phyloP scores from a whole-genome alignment of 1,284 basidiomycete species.

The Moesziomyces sp. region DNA sequence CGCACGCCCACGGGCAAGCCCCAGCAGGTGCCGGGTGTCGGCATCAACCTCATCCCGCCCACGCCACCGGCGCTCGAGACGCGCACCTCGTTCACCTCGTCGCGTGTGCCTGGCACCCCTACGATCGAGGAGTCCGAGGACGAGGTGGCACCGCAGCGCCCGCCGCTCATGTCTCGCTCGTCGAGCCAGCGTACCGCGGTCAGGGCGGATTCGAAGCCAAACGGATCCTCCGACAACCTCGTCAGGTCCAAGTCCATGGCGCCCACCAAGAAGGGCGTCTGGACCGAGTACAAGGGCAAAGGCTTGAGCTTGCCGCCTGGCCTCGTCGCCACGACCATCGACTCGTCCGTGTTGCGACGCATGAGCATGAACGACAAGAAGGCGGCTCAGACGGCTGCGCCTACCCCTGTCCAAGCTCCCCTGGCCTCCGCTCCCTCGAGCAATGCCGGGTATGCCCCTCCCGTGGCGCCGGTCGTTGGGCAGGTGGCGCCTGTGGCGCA shows the following conservation, averaged over 20 bases:
- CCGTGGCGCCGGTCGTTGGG: constrained; percentile 9
- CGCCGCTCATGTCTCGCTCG: constrained; percentile 38
- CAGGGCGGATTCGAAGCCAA: constrained; percentile 9
- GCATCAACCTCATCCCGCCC: constrained; percentile 62
- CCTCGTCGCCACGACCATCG: constrained; percentile 54
- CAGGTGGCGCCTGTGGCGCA: constrained; percentile 17
- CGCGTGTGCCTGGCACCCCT: constrained; percentile 34
- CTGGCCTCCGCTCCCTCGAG: too few species aligned
- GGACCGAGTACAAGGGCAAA: constrained; percentile 53
- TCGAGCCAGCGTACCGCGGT: constrained; percentile 44
- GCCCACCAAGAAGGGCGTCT: constrained; percentile 29
- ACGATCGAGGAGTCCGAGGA: constrained; percentile 37
- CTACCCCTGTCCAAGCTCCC: not conserved
- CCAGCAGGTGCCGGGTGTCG: constrained; percentile 22
- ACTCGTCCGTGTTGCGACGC: constrained; percentile 38
- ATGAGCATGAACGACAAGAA: constrained; percentile 27
- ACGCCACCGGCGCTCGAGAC: constrained; percentile 57
- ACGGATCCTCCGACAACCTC: constrained; percentile 12
- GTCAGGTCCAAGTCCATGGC: constrained; percentile 38
- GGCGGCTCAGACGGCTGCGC: constrained; percentile 12
- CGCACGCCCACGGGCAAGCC: constrained; percentile 47
- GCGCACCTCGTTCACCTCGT: constrained; percentile 34
- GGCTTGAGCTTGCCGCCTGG: constrained; percentile 56
- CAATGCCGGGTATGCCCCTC: constrained; percentile 3
- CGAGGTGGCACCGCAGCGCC: constrained; percentile 15